Evolutionary conservation across 129 eudicot species (phyloP).

Genomic region (Tagetes patula): DNA sequence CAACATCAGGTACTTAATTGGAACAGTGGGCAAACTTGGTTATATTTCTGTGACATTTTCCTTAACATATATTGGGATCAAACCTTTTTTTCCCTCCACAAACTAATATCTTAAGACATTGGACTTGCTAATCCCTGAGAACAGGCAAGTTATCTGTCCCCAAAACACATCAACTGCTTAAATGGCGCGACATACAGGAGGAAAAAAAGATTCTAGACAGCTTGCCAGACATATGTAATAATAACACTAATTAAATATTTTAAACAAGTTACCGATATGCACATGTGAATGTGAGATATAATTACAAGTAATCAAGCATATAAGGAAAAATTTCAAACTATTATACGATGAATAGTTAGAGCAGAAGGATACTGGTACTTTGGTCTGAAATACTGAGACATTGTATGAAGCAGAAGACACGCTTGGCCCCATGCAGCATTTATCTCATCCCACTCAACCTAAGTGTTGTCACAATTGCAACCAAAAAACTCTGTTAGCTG

Average conservation of each 20-base stretch:
- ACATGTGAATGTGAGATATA: background rate
- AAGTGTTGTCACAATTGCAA: constrained; percentile 16
- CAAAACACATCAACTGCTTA: background rate
- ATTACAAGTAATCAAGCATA: background rate
- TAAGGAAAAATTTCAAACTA: background rate
- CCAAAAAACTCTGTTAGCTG: constrained; percentile 18
- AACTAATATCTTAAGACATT: background rate
- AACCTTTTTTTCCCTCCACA: background rate
- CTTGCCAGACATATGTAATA: constrained; percentile 3
- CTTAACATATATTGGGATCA: background rate
- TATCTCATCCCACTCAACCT: constrained; percentile 98
- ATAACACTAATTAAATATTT: background rate
- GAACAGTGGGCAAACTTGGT: too few species aligned
- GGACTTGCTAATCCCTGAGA: constrained; percentile 5
- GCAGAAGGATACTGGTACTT: constrained; percentile 81
- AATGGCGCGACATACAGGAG: background rate
- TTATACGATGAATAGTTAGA: background rate
- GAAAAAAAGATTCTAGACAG: background rate
- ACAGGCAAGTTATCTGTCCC: background rate
- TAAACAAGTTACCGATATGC: background rate
- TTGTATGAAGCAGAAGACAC: constrained; percentile 92
- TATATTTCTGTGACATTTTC: too few species aligned
- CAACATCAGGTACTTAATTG: background rate
- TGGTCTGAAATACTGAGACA: constrained; percentile 90
- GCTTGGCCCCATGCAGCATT: constrained; percentile 99